These are phyloP conservation scores for Yamadazyma endophytica DNA, from an alignment of 805 yeast genomes.

Conservation along the genomic window DNA sequence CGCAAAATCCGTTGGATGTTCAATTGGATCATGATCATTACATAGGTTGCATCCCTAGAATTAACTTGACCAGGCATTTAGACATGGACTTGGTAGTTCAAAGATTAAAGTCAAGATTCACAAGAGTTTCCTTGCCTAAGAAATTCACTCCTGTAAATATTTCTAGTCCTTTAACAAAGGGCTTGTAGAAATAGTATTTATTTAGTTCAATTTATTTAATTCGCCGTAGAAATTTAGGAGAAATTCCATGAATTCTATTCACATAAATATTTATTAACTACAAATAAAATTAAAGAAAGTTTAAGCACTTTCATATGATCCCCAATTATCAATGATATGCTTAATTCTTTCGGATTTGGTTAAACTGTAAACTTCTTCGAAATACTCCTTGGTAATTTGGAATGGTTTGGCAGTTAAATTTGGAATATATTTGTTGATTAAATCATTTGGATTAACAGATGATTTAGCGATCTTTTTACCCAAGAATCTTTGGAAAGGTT, in stretches of 20 bases:
- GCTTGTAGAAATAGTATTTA: conserved; percentile 9
- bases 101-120: conserved; percentile 73
- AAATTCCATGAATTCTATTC: neutral
- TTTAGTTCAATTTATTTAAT: neutral
- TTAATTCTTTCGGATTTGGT: conserved; percentile 91
- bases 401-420: conserved; percentile 98
- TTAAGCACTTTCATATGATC: conserved; percentile 59
- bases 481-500: conserved; percentile 97
- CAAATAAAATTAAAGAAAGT: neutral
- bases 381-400: conserved; percentile 92
- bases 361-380: conserved; percentile 89
- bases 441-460: conserved; percentile 90
- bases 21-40: conserved; percentile 95
- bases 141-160: conserved; percentile 86
- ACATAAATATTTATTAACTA: conserved; percentile 2
- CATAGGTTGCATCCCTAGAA: conserved; percentile 91
- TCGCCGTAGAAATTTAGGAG: neutral
- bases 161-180: conserved; percentile 54
- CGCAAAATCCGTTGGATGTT: conserved; percentile 95
- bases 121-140: conserved; percentile 86
- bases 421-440: conserved; percentile 95
- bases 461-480: conserved; percentile 92
- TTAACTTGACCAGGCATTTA: conserved; percentile 85
- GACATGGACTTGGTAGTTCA: conserved; percentile 87
- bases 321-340: conserved; percentile 93